phyloP scores from a whole-genome alignment of 2,329 filamentous ascomycete species.

The Xylariaceae sp. region DNA sequence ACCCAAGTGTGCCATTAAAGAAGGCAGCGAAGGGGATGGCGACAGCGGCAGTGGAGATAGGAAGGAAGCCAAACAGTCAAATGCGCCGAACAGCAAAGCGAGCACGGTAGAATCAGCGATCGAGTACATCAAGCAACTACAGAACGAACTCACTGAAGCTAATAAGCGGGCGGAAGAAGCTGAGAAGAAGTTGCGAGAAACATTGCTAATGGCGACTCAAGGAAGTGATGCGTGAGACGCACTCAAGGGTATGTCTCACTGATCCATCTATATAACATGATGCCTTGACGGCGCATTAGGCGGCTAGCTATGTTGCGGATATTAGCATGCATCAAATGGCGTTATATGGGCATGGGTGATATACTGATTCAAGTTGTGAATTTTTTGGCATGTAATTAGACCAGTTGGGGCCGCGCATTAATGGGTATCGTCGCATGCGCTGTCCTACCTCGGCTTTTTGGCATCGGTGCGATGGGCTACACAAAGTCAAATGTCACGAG shows the following conservation, averaged over 20 bases:
- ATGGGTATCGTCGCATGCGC: no score
- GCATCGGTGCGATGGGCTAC: no score
- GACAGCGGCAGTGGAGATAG: conserved; percentile 51
- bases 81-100: conserved; percentile 83
- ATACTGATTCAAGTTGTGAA: no score
- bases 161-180: conserved; percentile 68
- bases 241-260: background rate
- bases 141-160: conserved; percentile 72
- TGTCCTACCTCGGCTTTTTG: no score
- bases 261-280: no score
- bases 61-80: conserved; percentile 48
- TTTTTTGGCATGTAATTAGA: no score
- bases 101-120: conserved; percentile 98
- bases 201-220: conserved; percentile 9
- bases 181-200: conserved; percentile 62
- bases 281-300: no score
- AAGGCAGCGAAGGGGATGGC: conserved; percentile 52
- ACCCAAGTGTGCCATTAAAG: conserved; percentile 61
- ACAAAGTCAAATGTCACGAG: no score
- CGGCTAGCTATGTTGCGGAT: no score
- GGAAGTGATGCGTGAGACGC: background rate
- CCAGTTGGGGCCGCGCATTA: no score
- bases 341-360: no score
- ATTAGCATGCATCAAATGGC: no score
- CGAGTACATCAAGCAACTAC: conserved; percentile 87